phyloP scores from a whole-genome alignment of 164 flowering plant genomes.

The Echeveria elegans region DNA sequence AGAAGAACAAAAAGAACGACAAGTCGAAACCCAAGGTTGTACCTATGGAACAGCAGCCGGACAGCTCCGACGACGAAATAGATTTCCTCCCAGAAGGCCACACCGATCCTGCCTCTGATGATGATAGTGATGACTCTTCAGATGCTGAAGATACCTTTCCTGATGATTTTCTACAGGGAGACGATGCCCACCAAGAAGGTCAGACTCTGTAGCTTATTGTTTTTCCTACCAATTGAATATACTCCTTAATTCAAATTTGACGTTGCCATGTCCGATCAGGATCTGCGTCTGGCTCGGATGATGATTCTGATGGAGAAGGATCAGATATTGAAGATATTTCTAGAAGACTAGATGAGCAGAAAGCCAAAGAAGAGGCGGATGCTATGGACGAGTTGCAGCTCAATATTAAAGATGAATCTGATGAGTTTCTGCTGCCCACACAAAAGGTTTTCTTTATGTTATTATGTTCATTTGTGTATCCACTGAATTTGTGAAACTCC shows the following conservation, averaged over 20 bases:
- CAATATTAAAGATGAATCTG: slow-evolving; percentile 70
- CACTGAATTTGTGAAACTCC: neutral
- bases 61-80: slow-evolving; percentile 19
- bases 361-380: slow-evolving; percentile 38
- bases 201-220: neutral
- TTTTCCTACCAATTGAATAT: no score
- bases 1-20: no score
- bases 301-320: slow-evolving; percentile 42
- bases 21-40: no score
- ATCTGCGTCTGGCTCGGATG: slow-evolving; percentile 24
- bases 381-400: slow-evolving; percentile 51
- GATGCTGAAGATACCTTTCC: slow-evolving; percentile 51
- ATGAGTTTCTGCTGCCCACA: slow-evolving; percentile 82
- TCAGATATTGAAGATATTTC: slow-evolving; percentile 52
- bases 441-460: slow-evolving; percentile 35
- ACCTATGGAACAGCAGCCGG: slow-evolving; percentile 14
- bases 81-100: slow-evolving; percentile 15
- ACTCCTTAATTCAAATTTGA: no score
- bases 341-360: slow-evolving; percentile 41
- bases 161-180: slow-evolving; percentile 63
- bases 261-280: no score
- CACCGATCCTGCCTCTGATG: slow-evolving; percentile 38
- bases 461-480: neutral
- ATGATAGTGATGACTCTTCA: slow-evolving; percentile 20
- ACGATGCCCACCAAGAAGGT: slow-evolving; percentile 21